Evolutionary conservation across 2,329 filamentous ascomycete species (phyloP), one percentile per base, ranked within the genome.

Genomic region (Microcyclospora pomicola): DNA sequence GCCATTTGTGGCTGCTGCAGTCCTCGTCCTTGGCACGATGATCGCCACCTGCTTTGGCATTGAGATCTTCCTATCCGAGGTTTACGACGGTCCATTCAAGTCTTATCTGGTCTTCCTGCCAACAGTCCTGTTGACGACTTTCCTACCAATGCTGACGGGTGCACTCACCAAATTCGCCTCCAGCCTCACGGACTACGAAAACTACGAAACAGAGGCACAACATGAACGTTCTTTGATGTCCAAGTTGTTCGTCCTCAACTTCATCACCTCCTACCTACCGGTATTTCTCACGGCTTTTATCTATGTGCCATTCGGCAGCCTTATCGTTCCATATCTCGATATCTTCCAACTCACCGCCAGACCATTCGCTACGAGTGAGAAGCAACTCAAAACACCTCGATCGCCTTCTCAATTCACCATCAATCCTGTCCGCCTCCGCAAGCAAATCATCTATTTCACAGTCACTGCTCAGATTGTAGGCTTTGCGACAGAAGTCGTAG

Each of bases 241-340:
- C 41, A 98, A 98, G 66, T 81, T 93, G 27, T 96, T 98, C 53
- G 77, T 96, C 11, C 74, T 96, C 53, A 93, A 95, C 65, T 94
- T 95, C 62, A 88, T 96, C 61, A 93, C 86, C 5, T 93, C 87
- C 0, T 96, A 95, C 58, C 76, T 93, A 37, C 82, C 85, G 1
- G 79, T 92, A n/a, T 79, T 93, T 54, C 72, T 96, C 13, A 95
- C 87, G 0, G 84, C 87, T 0, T 96, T 95, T 50, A 77, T 95
- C 45, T 96, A 95, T 52, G 83, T 94, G 14, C 88, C 88, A 0
- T 96, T 96, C 51, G 88, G 84, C 11, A 75, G 77, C 42, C 61
- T 85, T 33, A 74, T 98, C 9, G 76, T 91, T 0, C 88, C 91
- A 0, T 82, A 92, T 54, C 74, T 98, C 4, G 78, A 93, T 49